These are phyloP conservation scores for Nymphaea thermarum DNA, from an alignment of 164 flowering plant genomes.

Conservation along the genomic window DNA sequence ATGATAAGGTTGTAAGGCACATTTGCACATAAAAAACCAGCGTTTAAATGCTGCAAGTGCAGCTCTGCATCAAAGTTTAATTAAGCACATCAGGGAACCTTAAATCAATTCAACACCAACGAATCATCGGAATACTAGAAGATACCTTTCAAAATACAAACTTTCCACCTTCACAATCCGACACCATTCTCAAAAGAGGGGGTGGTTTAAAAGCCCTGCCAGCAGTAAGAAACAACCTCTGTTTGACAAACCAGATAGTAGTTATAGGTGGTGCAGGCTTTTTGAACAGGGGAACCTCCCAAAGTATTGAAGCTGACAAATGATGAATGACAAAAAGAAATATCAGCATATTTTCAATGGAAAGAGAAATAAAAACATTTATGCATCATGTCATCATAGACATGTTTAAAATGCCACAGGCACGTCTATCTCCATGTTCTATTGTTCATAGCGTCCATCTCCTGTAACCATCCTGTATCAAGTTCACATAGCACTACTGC, in stretches of 20 bases:
- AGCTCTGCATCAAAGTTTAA: constrained; percentile 43
- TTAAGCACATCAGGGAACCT: background rate
- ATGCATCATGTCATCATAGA: background rate
- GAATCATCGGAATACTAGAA: background rate
- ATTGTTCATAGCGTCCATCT: too few relatives aligned
- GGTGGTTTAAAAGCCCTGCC: constrained; percentile 71
- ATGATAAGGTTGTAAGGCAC: constrained; percentile 96
- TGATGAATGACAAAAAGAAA: background rate
- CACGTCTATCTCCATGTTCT: too few relatives aligned
- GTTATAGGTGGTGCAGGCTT: constrained; percentile 76
- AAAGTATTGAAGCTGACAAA: constrained; percentile 68
- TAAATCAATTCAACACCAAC: too few relatives aligned
- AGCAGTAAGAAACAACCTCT: constrained; percentile 89
- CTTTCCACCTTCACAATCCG: constrained; percentile 77
- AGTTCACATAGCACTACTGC: too few relatives aligned
- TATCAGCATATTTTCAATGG: background rate
- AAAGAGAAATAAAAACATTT: background rate
- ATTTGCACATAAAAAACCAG: constrained; percentile 75
- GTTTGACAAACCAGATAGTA: constrained; percentile 63
- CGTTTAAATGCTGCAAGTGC: constrained; percentile 71
- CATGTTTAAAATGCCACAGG: too few relatives aligned
- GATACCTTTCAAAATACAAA: constrained; percentile 42
- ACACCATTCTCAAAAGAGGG: constrained; percentile 82
- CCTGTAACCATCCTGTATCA: too few relatives aligned
- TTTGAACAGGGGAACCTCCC: constrained; percentile 77